These are phyloP conservation scores for Middelhovenomyces tepae DNA, from an alignment of 805 yeast species.

Conservation along the genomic window DNA sequence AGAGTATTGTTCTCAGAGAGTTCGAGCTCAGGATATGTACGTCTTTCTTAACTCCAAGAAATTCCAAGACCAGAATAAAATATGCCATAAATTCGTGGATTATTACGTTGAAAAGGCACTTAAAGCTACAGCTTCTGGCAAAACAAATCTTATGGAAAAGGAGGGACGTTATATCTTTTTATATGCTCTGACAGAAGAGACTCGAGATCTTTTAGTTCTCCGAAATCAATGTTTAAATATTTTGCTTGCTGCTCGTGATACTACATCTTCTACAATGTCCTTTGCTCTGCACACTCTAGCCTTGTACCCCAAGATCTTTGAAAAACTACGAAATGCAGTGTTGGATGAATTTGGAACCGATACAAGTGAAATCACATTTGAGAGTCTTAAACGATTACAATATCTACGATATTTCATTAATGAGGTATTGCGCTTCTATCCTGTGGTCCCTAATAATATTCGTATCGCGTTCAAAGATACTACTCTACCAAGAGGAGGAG, in stretches of 20 bases:
- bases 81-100: slow-evolving; percentile 30
- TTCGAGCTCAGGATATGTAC: slow-evolving; percentile 13
- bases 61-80: slow-evolving; percentile 26
- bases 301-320: slow-evolving; percentile 32
- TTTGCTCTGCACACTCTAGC: slow-evolving; percentile 32
- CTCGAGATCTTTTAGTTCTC: slow-evolving; percentile 33
- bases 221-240: slow-evolving; percentile 39
- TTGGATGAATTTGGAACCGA: slow-evolving; percentile 16
- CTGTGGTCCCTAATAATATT: slow-evolving; percentile 39
- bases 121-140: slow-evolving; percentile 21
- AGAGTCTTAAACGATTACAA: slow-evolving; percentile 34
- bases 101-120: slow-evolving; percentile 34
- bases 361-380: slow-evolving; percentile 28
- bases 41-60: slow-evolving; percentile 16
- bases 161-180: slow-evolving; percentile 30
- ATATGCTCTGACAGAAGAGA: slow-evolving; percentile 37
- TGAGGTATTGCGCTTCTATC: slow-evolving; percentile 38
- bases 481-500: slow-evolving; percentile 42
- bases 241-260: slow-evolving; percentile 40
- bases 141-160: slow-evolving; percentile 6
- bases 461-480: slow-evolving; percentile 36
- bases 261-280: slow-evolving; percentile 38
- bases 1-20: slow-evolving; percentile 11
- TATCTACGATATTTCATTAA: slow-evolving; percentile 37
- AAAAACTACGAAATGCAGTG: slow-evolving; percentile 27